Evolutionary conservation across 2,329 filamentous ascomycete species (phyloP), one percentile per base, ranked within the genome.

Genomic region (Raffaelea deltoideospora): DNA sequence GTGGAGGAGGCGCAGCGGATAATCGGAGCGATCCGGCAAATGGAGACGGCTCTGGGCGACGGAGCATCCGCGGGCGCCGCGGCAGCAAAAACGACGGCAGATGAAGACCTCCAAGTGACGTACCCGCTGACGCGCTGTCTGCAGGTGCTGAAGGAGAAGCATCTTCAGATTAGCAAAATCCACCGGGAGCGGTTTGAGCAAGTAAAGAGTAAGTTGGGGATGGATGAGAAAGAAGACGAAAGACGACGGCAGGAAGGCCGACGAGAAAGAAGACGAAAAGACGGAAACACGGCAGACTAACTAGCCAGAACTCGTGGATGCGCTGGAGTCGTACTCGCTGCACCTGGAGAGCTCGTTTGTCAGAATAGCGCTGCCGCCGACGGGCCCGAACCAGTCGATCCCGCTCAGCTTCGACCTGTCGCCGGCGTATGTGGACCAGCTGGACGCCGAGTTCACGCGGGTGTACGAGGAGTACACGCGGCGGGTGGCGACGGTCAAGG

Each of bases 401-500:
- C 74, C 87, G 1, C 74, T 85, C 3, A 81, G 70, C 36, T 96
- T 98, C 55, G 87, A 96, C 50, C 74, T 98, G n/a, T 95, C 88
- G 0, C 76, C 83, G 0, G 69, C 79, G 5, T 98, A 96, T 51
- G 82, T 95, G 37, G 74, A 82, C 43, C 76, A 79, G 39, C 72
- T 98, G 17, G 88, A 98, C 53, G 68, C 71, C 37, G 90, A 98
- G 57, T 98, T 96, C 53, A 85, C 84, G 10, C 76, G 86, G 41
- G 84, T 98, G 17, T 96, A 96, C 57, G 86, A 96, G 51, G 92
- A 98, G 61, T 98, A 96, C 59, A 85, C 79, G 31, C 80, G 77
- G 46, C 82, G 90, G 33, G 67, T 94, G 31, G 69, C 71, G 22
- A 74, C 72, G 0, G 86, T 96, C 13, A 76, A 84, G 55, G 60